Percentiles rank a stretch among this genome's conserved stretches.
Evolutionary conservation across 257 asterid species (phyloP).

Genomic region (Fraxinus anomala): DNA sequence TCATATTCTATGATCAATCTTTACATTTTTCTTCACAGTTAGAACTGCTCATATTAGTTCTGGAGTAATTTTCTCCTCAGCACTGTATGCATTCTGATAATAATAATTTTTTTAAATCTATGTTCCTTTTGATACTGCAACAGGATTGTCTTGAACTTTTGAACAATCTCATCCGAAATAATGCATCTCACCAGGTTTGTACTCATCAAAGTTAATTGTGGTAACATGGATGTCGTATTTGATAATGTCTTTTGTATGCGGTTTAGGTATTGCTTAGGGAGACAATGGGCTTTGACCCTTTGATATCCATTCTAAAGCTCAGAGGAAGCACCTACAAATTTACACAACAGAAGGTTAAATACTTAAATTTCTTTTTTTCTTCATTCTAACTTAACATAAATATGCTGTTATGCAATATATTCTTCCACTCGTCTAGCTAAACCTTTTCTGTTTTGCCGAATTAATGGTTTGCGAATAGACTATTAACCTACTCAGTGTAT

Average conservation of each 20-base stretch:
- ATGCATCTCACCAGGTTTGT: conserved; percentile 88
- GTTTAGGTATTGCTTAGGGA: conserved; percentile 87
- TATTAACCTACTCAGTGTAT: conserved; percentile 73
- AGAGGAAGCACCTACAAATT: conserved; percentile 84
- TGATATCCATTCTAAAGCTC: conserved; percentile 77
- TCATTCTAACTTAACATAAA: conserved; percentile 8
- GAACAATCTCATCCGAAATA: conserved; percentile 84
- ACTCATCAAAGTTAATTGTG: conserved; percentile 9
- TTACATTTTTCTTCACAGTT: background rate
- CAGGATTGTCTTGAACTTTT: conserved; percentile 93
- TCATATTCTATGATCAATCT: background rate
- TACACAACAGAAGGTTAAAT: conserved; percentile 91
- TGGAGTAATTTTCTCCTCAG: conserved; percentile 2
- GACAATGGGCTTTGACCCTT: conserved; percentile 83
- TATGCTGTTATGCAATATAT: background rate
- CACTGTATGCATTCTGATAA: conserved; percentile 17
- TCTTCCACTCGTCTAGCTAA: conserved; percentile 32
- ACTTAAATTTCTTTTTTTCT: conserved; percentile 26
- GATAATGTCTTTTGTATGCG: conserved; percentile 27
- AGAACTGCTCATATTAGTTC: conserved; percentile 11
- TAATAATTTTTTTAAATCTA: conserved; percentile 11
- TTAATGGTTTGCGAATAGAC: conserved; percentile 81
- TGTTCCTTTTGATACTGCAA: conserved; percentile 32
- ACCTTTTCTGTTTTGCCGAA: conserved; percentile 27
- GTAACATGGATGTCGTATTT: conserved; percentile 20